Evolutionary conservation across 768 basidiomycete genomes (phyloP).

Genomic region (Tylopilus balloui): DNA sequence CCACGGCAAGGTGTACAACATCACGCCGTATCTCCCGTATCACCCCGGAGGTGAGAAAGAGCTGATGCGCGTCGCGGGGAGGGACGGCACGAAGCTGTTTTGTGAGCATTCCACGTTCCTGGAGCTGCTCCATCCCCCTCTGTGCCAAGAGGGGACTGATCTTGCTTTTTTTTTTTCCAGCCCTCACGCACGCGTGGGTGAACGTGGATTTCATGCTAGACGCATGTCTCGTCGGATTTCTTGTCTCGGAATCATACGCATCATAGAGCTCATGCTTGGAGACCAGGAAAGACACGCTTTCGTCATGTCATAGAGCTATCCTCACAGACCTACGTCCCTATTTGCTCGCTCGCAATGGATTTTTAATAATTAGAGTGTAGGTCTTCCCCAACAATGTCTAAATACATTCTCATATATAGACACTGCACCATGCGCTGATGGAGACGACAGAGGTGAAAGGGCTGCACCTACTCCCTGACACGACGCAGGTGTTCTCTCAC

Average conservation of each 20-base stretch:
- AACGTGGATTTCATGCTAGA: conserved; percentile 96
- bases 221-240: conserved; percentile 84
- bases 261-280: conserved; percentile 26
- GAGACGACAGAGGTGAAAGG: neutral
- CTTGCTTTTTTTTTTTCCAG: conserved; percentile 36
- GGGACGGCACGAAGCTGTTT: conserved; percentile 93
- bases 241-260: conserved; percentile 64
- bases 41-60: conserved; percentile 96
- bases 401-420: too few relatives aligned
- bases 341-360: neutral
- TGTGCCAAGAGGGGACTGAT: too few relatives aligned
- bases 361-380: neutral
- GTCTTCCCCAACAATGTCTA: too few relatives aligned
- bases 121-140: too few relatives aligned
- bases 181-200: conserved; percentile 92
- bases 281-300: neutral
- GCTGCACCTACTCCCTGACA: neutral
- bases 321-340: neutral
- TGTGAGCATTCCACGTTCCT: conserved; percentile 46
- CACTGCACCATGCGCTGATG: neutral
- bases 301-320: conserved; percentile 25
- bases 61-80: conserved; percentile 89
- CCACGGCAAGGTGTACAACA: conserved; percentile 94
- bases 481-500: conserved; percentile 4
- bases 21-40: conserved; percentile 84